phyloP scores from a whole-genome alignment of 1,284 basidiomycete genomes.

The Cutaneotrichosporon sp. region DNA sequence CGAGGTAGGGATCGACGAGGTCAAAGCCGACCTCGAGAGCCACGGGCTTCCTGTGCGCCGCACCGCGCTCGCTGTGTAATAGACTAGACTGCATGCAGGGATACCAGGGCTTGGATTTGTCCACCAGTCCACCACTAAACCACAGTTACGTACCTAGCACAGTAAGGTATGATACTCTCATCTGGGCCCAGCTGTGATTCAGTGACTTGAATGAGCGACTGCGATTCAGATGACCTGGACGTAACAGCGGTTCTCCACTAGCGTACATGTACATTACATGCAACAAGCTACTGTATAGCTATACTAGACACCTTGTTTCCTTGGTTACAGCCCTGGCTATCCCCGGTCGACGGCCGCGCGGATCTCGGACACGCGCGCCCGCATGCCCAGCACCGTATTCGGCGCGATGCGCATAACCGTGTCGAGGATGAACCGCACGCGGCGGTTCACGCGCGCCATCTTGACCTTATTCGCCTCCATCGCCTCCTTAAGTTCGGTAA shows the following conservation, averaged over 20 bases:
- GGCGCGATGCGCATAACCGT: conserved; percentile 38
- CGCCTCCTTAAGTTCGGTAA: conserved; percentile 37
- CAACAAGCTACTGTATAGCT: too few species aligned
- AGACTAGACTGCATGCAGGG: conserved; percentile 5
- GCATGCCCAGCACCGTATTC: conserved; percentile 43
- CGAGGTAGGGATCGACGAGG: conserved; percentile 69
- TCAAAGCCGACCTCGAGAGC: conserved; percentile 62
- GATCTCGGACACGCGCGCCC: conserved; percentile 39
- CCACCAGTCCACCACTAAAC: background rate
- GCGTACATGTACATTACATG: too few species aligned
- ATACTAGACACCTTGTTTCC: too few species aligned
- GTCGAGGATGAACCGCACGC: conserved; percentile 33
- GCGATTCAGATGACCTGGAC: too few species aligned
- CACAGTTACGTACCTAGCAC: too few species aligned
- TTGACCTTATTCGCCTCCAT: conserved; percentile 26
- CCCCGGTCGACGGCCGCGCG: conserved; percentile 29
- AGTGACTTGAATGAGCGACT: too few species aligned
- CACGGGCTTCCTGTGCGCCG: conserved; percentile 56
- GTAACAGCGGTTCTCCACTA: too few species aligned
- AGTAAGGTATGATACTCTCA: too few species aligned
- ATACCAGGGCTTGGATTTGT: background rate
- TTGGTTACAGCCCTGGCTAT: too few species aligned
- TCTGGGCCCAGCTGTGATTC: too few species aligned
- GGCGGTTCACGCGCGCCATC: conserved; percentile 30
- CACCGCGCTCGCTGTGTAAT: conserved; percentile 22